A percentile compares a stretch with the other conserved stretches of the same genome.
These are phyloP conservation scores for Vaccinium vitisidaea DNA, from an alignment of 148 eudicot species.

Conservation along the genomic window DNA sequence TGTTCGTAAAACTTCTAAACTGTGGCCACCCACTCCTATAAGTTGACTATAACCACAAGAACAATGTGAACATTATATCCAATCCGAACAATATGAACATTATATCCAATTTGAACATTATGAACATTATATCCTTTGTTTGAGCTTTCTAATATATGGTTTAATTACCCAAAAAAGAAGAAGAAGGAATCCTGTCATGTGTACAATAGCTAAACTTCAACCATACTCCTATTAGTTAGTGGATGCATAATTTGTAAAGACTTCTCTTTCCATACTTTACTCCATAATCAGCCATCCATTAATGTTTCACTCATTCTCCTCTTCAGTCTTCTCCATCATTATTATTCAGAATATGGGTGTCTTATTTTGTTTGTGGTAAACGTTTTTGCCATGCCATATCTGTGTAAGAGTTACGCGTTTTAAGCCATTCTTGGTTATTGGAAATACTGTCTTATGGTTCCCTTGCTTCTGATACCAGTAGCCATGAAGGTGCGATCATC, in stretches of 20 bases:
- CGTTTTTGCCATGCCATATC: not conserved
- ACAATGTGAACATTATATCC: not conserved
- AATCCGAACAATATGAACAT: no score
- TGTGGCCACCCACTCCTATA: not conserved
- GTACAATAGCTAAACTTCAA: not conserved
- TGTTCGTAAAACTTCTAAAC: not conserved
- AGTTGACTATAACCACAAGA: not conserved
- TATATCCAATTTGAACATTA: no score
- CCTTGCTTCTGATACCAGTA: constrained; percentile 25
- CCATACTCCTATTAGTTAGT: not conserved
- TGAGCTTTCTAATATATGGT: no score
- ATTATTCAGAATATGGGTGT: no score
- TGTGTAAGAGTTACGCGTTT: not conserved
- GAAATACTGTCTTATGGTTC: not conserved
- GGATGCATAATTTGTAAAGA: not conserved
- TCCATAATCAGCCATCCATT: no score
- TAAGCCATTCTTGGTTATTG: not conserved
- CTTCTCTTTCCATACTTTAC: not conserved
- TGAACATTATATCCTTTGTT: no score
- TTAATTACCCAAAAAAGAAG: no score
- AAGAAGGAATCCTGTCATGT: not conserved
- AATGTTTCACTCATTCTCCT: not conserved
- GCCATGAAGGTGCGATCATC: constrained; percentile 78
- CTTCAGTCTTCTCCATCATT: not conserved
- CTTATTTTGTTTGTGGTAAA: not conserved